Evolutionary conservation across 352 stramenopile species (phyloP).

Genomic region (Pythium folliculosum): DNA sequence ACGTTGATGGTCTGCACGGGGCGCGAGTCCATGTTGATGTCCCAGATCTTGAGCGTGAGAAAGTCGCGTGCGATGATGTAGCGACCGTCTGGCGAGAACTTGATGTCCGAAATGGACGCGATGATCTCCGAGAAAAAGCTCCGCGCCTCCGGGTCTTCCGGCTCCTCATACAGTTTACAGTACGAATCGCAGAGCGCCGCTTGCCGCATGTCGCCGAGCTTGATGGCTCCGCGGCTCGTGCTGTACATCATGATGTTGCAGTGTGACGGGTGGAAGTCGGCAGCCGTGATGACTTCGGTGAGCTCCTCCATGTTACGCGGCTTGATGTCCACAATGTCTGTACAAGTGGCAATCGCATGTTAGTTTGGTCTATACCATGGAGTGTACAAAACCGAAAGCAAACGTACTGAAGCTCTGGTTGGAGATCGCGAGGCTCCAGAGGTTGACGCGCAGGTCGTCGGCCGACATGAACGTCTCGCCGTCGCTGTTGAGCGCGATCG

Average conservation of each 20-base stretch:
- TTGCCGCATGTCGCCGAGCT: constrained; percentile 92
- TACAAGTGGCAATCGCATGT: not conserved
- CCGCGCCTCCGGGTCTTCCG: constrained; percentile 74
- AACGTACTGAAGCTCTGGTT: constrained; percentile 90
- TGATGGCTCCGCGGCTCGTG: constrained; percentile 91
- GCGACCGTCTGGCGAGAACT: constrained; percentile 92
- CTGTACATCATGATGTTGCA: constrained; percentile 96
- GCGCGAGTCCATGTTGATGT: constrained; percentile 93
- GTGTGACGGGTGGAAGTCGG: constrained; percentile 93
- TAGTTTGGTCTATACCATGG: too few relatives aligned
- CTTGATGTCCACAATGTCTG: constrained; percentile 97
- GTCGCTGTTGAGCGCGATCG: constrained; percentile 93
- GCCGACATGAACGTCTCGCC: constrained; percentile 95
- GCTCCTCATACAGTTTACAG: constrained; percentile 85
- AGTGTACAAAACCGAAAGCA: too few relatives aligned
- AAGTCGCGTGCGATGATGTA: constrained; percentile 96
- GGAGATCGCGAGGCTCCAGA: constrained; percentile 92
- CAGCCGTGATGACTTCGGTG: constrained; percentile 95
- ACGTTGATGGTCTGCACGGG: constrained; percentile 94
- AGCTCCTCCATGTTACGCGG: constrained; percentile 97
- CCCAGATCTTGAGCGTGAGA: constrained; percentile 96
- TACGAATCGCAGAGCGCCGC: constrained; percentile 88
- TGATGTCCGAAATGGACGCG: constrained; percentile 93
- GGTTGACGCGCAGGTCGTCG: constrained; percentile 95
- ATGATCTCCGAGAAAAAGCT: constrained; percentile 97